Evolutionary conservation across 2,329 filamentous ascomycete species (phyloP), one percentile per base, ranked within the genome.

Genomic region (Fusarium gaditjirri): DNA sequence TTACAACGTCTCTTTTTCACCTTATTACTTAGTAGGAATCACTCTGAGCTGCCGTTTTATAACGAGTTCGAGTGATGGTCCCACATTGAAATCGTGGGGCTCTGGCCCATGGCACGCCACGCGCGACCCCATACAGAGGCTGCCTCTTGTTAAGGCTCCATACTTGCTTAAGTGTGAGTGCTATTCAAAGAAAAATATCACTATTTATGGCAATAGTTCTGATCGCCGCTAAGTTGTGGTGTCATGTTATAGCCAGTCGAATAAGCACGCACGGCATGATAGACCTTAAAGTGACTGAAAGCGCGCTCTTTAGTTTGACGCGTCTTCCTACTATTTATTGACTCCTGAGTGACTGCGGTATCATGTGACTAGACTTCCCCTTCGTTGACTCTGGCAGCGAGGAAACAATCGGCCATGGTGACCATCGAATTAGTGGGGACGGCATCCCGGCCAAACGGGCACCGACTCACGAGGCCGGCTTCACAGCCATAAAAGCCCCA

Each of bases 191-290:
- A 31, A 49, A 13, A 1, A n/a, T 4, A 17, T 12, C 2, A 12
- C 3, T 1, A n/a, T 8, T 21, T 4, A 17, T 3, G 4, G 27
- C 1, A 8, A 16, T 31, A 3, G 2, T n/a, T 9, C 10, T 23
- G 16, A 23, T 23, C 16, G 2, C 0, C 11, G 16, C 1, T 8
- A 19, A 19, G 21, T 10, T 23, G 4, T 23, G 21, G 8, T 19
- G 21, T 3, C 10, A 23, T 23, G 46, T 9, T 17, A 3, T 12
- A n/a, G 16, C 2, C 11, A 19, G 11, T 23, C 29, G 8, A 23
- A 23, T 1, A 2, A 23, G 1, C 16, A 7, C 8, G 1, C 16
- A 7, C 8, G 0, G 3, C 21, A 10, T 10, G 2, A n/a, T 12
- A 2, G 44, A 31, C 6, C 27, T 10, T 7, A 31, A 10, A 8